These are phyloP conservation scores for Umbilicus rupestris DNA, from an alignment of 164 flowering plant genomes.

Conservation along the genomic window DNA sequence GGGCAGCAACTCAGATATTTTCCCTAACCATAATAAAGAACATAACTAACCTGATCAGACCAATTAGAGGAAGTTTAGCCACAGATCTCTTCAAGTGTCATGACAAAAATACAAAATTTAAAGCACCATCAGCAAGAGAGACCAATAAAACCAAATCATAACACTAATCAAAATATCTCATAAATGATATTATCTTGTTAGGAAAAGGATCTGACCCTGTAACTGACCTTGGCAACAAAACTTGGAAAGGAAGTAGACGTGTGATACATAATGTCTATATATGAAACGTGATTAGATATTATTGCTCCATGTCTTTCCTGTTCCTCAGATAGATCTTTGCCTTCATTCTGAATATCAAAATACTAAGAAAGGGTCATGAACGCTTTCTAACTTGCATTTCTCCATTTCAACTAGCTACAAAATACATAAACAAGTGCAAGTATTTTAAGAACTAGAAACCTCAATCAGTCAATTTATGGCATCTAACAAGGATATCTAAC, in stretches of 20 bases:
- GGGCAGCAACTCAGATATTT: no score
- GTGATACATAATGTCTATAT: conserved; percentile 85
- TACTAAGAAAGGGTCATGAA: neutral
- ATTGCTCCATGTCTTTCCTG: conserved; percentile 71
- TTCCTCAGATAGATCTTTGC: conserved; percentile 32
- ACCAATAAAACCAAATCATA: neutral
- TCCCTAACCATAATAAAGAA: neutral
- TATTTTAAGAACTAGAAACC: no score
- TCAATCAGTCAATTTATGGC: no score
- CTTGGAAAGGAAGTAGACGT: conserved; percentile 90
- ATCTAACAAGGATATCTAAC: no score
- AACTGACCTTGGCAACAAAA: conserved; percentile 79
- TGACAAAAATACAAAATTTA: conserved; percentile 12
- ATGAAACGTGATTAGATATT: conserved; percentile 74
- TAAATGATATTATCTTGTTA: no score
- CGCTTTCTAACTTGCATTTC: no score
- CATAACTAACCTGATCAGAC: conserved; percentile 79
- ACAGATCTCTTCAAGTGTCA: conserved; percentile 81
- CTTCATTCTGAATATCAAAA: conserved; percentile 27
- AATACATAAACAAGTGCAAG: no score
- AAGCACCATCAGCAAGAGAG: conserved; percentile 17
- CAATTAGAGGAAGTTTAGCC: conserved; percentile 86
- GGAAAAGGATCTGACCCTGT: neutral
- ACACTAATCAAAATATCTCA: no score
- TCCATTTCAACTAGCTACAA: neutral